Conservation (phyloP, 768 basidiomycete species). For the Boletellus sp. region DNA sequence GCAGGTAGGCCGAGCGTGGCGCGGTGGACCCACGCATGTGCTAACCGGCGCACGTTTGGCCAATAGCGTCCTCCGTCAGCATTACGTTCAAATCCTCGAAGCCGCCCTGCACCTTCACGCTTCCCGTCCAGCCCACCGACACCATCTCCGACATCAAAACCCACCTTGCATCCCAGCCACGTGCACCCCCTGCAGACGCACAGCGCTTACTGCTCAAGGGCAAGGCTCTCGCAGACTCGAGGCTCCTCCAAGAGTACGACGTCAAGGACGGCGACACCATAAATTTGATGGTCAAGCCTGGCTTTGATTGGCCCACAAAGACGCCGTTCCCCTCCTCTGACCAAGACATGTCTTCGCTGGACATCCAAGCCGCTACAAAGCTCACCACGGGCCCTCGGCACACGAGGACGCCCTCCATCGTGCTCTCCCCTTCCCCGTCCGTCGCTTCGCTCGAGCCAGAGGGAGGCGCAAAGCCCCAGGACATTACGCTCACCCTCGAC, state of each 20-base stretch:
- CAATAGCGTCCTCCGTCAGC: constrained; percentile 39
- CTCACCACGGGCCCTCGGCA: constrained; percentile 41
- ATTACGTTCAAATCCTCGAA: constrained; percentile 91
- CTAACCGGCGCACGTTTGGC: constrained; percentile 8
- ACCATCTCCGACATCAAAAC: constrained; percentile 77
- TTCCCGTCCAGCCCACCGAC: constrained; percentile 77
- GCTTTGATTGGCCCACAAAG: constrained; percentile 56
- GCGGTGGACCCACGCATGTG: constrained; percentile 1
- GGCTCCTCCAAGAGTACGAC: constrained; percentile 88
- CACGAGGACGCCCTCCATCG: constrained; percentile 70
- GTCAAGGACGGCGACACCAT: constrained; percentile 77
- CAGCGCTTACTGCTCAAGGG: constrained; percentile 92
- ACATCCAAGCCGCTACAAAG: constrained; percentile 21
- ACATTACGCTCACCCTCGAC: constrained; percentile 70
- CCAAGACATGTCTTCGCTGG: constrained; percentile 20
- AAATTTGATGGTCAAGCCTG: constrained; percentile 84
- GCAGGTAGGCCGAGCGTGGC: constrained; percentile 26
- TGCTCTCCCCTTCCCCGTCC: constrained; percentile 74
- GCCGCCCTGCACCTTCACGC: constrained; percentile 70
- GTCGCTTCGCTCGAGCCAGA: constrained; percentile 35
- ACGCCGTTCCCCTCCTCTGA: constrained; percentile 24
- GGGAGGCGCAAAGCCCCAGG: constrained; percentile 41
- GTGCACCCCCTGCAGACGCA: constrained; percentile 72
- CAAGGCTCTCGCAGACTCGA: constrained; percentile 85
- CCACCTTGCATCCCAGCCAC: constrained; percentile 60